Evolutionary conservation across 306 rosid species (phyloP), one percentile per base, ranked within the genome.

Genomic region (Delonix regia): DNA sequence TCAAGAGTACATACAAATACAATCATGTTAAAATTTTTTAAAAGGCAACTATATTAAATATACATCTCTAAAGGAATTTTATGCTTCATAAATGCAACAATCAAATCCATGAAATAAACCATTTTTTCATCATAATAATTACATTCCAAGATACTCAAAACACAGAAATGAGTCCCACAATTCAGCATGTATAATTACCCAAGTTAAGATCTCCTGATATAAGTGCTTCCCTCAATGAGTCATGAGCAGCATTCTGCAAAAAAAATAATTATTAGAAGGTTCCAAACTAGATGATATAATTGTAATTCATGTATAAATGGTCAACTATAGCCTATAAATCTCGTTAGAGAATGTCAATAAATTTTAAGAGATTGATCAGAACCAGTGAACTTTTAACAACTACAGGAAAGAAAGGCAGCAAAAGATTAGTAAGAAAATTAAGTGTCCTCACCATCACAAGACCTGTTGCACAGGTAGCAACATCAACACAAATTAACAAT

Each of bases 191-290:
- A 36, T 62, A 79, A 82, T 90, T 86, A 91, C 97, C 97, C 34
- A 81, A 68, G 77, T 76, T 74, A 25, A 61, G 82, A 62, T 90
- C 85, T 80, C 86, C 83, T 4, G 83, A 84, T 25, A 85, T 44
- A 78, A 96, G 90, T 48, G 87, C 91, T 87, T 87, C 96, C 86
- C 83, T 91, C 88, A 91, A 78, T 24, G 94, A 91, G 69, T 93
- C 94, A 78, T 83, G 90, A 19, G 99, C 99, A 78, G 83, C 99
- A 84, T 96, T 85, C 99, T 96, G 91, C 86, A 83, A 80, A 78
- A 78, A 71, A 33, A 77, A 78, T 55, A 69, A 68, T 18, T 60
- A 73, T 76, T 65, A 73, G 69, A 41, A 69, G 60, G 76, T 56
- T 42, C 59, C 56, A 74, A 64, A 80, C 55, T 70, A 63, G 13